Evolutionary conservation across 2,329 filamentous ascomycete species (phyloP).

Genomic region (Cyphellophora attinorum): DNA sequence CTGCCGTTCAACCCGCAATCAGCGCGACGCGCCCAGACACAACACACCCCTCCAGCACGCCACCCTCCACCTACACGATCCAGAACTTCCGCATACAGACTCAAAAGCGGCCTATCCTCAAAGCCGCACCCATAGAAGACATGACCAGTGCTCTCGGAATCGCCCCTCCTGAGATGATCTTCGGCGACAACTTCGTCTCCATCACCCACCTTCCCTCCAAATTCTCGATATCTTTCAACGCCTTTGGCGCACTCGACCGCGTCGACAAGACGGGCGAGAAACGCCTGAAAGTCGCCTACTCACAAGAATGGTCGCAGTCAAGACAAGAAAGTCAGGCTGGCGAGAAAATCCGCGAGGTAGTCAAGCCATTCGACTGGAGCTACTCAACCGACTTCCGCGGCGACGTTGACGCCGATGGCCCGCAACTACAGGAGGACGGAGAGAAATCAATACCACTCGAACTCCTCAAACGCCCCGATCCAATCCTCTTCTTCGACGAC

Average conservation of each 20-base stretch:
- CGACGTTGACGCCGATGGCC: constrained; percentile 38
- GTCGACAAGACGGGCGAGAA: constrained; percentile 89
- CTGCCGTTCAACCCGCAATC: constrained; percentile 11
- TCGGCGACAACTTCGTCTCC: constrained; percentile 81
- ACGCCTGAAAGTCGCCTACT: constrained; percentile 92
- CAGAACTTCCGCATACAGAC: constrained; percentile 65
- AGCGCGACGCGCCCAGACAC: constrained; percentile 30
- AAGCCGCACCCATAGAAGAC: constrained; percentile 77
- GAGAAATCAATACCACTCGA: constrained; percentile 67
- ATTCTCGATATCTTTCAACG: constrained; percentile 74
- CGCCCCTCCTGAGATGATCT: constrained; percentile 96
- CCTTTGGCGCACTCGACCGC: constrained; percentile 74
- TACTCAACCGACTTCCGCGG: constrained; percentile 86
- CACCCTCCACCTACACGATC: constrained; percentile 50
- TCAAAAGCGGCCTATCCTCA: constrained; percentile 89
- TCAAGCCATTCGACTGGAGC: constrained; percentile 97
- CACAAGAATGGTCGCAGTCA: constrained; percentile 72
- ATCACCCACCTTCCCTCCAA: constrained; percentile 64
- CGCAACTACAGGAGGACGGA: constrained; percentile 31
- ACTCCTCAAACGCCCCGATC: constrained; percentile 77
- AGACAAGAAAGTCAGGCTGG: constrained; percentile 66
- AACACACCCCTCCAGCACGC: constrained; percentile 32
- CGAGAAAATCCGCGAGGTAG: constrained; percentile 91
- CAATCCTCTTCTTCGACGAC: constrained; percentile 93
- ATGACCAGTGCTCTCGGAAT: constrained; percentile 74